Conservation (phyloP, 257 asterid genomes). For the Scutellaria barbata region DNA sequence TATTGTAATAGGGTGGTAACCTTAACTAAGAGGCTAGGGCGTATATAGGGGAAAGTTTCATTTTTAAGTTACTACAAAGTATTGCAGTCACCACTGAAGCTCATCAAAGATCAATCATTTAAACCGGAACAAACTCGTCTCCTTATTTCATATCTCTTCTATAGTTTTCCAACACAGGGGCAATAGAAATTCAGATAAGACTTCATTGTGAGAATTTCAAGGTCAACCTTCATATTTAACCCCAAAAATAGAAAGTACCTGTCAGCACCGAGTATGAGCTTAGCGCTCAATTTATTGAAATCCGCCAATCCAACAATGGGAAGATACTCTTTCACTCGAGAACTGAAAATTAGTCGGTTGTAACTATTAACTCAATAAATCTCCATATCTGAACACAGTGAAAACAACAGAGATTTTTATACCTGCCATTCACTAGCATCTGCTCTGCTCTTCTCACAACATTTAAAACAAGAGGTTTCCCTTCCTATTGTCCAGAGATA, state of each 20-base stretch:
- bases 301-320: slow-evolving; percentile 90
- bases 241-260: slow-evolving; percentile 49
- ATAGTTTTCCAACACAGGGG: slow-evolving; percentile 16
- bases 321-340: slow-evolving; percentile 90
- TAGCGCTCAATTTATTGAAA: slow-evolving; percentile 89
- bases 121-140: slow-evolving; percentile 3
- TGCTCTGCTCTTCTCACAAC: slow-evolving; percentile 93
- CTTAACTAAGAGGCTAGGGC: not conserved
- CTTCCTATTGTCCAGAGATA: slow-evolving; percentile 64
- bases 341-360: slow-evolving; percentile 49
- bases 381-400: slow-evolving; percentile 1
- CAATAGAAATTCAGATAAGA: not conserved
- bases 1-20: slow-evolving; percentile 5
- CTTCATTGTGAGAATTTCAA: slow-evolving; percentile 4
- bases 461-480: slow-evolving; percentile 93
- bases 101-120: not conserved
- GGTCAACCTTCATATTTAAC: not conserved
- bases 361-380: slow-evolving; percentile 28
- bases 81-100: slow-evolving; percentile 16
- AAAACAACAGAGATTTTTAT: slow-evolving; percentile 17
- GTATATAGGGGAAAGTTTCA: not conserved
- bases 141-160: not conserved
- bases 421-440: slow-evolving; percentile 80
- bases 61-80: too few species aligned
- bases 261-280: slow-evolving; percentile 90